Base-by-base conservation (phyloP, 2,329 filamentous ascomycete species). In the Colletotrichum cuscutae region DNA sequence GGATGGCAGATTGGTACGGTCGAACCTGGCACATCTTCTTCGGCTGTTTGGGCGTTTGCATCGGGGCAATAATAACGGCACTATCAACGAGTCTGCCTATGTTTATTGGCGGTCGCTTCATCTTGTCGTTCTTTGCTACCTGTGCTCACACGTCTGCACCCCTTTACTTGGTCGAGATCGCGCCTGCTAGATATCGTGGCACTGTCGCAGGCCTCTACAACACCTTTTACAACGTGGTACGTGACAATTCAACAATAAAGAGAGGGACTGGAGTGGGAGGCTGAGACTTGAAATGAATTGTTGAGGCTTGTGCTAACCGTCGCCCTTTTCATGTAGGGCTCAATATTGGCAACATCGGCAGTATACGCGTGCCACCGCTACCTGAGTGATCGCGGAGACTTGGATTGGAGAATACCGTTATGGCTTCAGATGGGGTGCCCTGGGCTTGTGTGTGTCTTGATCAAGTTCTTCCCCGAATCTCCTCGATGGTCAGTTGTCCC, bases 131-230 rank as follows among this genome's bases (percentile, higher is more conserved):
- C 75, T 90, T 89, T 63, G 88, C 89, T 35, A 86, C 87, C 1
- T 88, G 90, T 64, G 86, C 87, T 2, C 84, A 86, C 13, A 86
- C 87, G 2, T 88, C 89, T 0, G 89, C 89, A 0, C 90, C 90
- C 0, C 85, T 89, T 9, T 91, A 90, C 75, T 85, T 90, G 11
- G 87, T 89, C 24, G 90, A 92, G 77, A 88, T 90, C 65, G 84
- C 89, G 0, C 90, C 91, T 70, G 89, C 90, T 1, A 82, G 85
- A 2, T 89, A 89, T 76, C 86, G 90, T 64, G 89, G 87, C 28
- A 84, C 89, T 2, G 82, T 91, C 24, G 90, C 89, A 0, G 90
- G 89, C n/a, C 82, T 89, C 32, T 84, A 83, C 72, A 85, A 84
- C 59, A 84, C 83, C 1, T 80, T 84, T 56, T 85, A 82, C 75